phyloP scores from a whole-genome alignment of 129 eudicot genomes.

The Solidago caesia region DNA sequence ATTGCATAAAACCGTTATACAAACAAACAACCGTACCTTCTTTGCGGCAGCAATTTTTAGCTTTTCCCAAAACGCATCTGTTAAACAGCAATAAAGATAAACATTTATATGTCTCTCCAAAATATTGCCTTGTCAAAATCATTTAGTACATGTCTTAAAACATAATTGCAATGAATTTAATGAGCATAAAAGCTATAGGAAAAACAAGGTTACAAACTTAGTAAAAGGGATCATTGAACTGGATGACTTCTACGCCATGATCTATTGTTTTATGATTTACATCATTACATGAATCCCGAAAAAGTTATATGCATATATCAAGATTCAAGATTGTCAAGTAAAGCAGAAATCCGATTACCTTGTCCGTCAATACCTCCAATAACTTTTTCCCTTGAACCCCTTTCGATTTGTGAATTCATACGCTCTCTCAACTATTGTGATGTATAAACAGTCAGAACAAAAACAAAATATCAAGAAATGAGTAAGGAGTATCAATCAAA shows the following conservation, averaged over 20 bases:
- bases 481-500: slow-evolving; percentile 1
- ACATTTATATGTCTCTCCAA: neutral
- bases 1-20: slow-evolving; percentile 10
- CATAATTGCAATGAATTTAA: neutral
- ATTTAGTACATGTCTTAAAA: neutral
- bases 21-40: slow-evolving; percentile 42
- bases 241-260: slow-evolving; percentile 8
- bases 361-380: slow-evolving; percentile 37
- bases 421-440: slow-evolving; percentile 33
- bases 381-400: slow-evolving; percentile 27
- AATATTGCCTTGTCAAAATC: neutral
- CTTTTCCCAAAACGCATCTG: slow-evolving; percentile 72
- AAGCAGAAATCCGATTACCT: slow-evolving; percentile 23
- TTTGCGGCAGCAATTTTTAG: slow-evolving; percentile 60
- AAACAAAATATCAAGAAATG: neutral
- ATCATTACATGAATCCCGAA: slow-evolving; percentile 7
- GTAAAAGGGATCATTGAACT: slow-evolving; percentile 5
- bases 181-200: slow-evolving; percentile 1
- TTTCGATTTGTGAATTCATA: slow-evolving; percentile 38
- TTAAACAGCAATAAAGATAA: slow-evolving; percentile 15
- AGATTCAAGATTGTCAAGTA: slow-evolving; percentile 15
- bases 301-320: neutral
- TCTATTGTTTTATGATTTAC: neutral
- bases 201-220: slow-evolving; percentile 5
- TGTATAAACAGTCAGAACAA: slow-evolving; percentile 4